Percentiles rank a stretch among this genome's conserved stretches.
Evolutionary conservation across 768 basidiomycete genomes (phyloP).

Genomic region (Mycena sanguinolenta): DNA sequence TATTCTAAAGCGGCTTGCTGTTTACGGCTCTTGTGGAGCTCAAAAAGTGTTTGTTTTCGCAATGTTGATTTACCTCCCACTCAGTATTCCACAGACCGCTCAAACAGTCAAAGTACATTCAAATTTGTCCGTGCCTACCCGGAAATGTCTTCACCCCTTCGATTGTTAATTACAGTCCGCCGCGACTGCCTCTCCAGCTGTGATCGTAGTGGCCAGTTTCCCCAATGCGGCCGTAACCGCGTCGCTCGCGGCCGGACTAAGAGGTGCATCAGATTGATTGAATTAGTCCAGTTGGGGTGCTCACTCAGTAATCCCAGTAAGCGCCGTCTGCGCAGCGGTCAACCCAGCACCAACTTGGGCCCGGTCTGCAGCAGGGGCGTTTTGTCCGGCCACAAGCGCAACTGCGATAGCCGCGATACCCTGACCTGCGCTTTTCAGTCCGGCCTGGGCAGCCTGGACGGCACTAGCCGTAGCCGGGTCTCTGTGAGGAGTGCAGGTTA

Average conservation of each 20-base stretch:
- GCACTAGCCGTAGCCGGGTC: neutral
- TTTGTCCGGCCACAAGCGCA: neutral
- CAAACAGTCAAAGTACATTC: neutral
- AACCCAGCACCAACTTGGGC: neutral
- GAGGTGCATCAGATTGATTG: neutral
- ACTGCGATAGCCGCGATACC: neutral
- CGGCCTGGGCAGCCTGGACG: neutral
- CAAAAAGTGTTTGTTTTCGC: too few species aligned
- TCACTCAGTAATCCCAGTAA: neutral
- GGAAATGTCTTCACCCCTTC: neutral
- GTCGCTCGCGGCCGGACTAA: neutral
- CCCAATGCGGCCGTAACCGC: neutral
- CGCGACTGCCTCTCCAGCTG: neutral
- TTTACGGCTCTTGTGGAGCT: too few species aligned
- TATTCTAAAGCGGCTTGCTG: too few species aligned
- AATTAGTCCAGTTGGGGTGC: too few species aligned
- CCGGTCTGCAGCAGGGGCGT: neutral
- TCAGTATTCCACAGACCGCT: neutral
- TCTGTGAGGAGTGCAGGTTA: neutral
- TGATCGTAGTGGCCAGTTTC: neutral
- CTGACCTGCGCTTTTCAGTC: neutral
- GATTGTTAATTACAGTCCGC: neutral
- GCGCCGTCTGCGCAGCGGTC: neutral
- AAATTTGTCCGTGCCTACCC: neutral
- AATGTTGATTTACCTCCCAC: too few species aligned